Base-by-base conservation (phyloP, 192 early-diverging fungal species). In the Entomortierella beljakovae region DNA sequence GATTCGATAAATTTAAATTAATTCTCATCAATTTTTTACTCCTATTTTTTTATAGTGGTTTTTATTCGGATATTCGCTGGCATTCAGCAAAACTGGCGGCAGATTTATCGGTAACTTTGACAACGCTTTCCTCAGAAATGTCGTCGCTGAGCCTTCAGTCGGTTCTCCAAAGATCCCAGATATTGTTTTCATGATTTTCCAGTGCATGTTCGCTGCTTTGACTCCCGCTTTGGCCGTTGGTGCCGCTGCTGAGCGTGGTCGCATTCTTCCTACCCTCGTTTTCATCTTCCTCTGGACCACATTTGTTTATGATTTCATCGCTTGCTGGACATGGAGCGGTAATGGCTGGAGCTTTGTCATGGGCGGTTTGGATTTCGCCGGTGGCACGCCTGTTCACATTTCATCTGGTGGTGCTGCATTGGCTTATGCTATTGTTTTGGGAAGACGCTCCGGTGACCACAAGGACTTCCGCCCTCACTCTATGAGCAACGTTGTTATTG, bases 221-320 rank as follows among this genome's bases (percentile, higher is more conserved):
- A 97, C 96, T 1, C 90, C 94, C n/a, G 96, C 95, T 26, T 84
- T 99, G 57, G 94, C 95, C 16, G 88, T 98, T 53, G 96, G 96
- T 43, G 91, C 94, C 20, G 92, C 92, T 29, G 95, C 96, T 49
- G 97, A 98, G 80, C 90, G 97, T 38, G 88, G 95, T 49, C 90
- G 94, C 51, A 80, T 98, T 29, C 64, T 96, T 26, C 96, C 97
- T 0, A 89, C 92, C 48, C 87, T 96, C 49, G 76, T 98, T 61
- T 99, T 97, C 77, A 90, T 94, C 64, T 95, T 98, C 73, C 81
- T 97, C 59, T 99, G 96, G 97, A 86, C 91, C 6, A 96, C 97
- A n/a, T 55, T 99, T 60, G 93, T 97, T 18, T 99, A 99, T 76
- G 92, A 96, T 82, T 91, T 91, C 18, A 90, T 94, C 57, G 96